Evolutionary conservation across 208 protist species (phyloP).

Genomic region (Crithidia fasciculata): DNA sequence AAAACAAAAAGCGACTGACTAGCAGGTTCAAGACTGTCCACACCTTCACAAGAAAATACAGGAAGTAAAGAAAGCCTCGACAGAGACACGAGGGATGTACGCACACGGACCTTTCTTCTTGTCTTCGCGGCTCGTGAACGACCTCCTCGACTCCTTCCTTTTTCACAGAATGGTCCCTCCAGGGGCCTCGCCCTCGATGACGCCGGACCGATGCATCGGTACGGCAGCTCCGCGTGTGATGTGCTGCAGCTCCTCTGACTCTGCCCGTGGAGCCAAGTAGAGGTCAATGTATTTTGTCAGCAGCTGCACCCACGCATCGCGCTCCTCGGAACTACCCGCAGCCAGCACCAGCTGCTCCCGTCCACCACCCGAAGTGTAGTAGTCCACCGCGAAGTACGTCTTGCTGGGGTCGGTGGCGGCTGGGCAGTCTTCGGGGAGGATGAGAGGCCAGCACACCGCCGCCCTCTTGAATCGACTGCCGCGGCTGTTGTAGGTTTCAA

Average conservation of each 20-base stretch:
- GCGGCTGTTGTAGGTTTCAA: constrained; percentile 61
- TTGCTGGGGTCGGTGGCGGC: constrained; percentile 40
- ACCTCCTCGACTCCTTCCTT: neutral
- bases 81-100: no score
- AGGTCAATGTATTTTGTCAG: constrained; percentile 74
- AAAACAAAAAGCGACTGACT: constrained; percentile 12
- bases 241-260: constrained; percentile 62
- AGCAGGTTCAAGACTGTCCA: neutral
- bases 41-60: neutral
- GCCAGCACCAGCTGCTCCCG: constrained; percentile 51
- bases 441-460: constrained; percentile 70
- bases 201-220: constrained; percentile 46
- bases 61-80: neutral
- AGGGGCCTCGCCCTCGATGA: constrained; percentile 74
- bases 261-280: constrained; percentile 54
- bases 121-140: no score
- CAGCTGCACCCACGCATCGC: constrained; percentile 66
- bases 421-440: constrained; percentile 63
- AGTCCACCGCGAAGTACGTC: constrained; percentile 72
- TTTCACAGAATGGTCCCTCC: constrained; percentile 42
- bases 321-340: constrained; percentile 35
- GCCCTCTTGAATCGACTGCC: constrained; percentile 74
- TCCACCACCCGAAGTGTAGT: constrained; percentile 31
- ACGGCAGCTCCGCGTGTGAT: constrained; percentile 39
- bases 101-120: no score